Conservation (phyloP, 1,284 basidiomycete species). For the Melampsora abietis-canadensis region DNA sequence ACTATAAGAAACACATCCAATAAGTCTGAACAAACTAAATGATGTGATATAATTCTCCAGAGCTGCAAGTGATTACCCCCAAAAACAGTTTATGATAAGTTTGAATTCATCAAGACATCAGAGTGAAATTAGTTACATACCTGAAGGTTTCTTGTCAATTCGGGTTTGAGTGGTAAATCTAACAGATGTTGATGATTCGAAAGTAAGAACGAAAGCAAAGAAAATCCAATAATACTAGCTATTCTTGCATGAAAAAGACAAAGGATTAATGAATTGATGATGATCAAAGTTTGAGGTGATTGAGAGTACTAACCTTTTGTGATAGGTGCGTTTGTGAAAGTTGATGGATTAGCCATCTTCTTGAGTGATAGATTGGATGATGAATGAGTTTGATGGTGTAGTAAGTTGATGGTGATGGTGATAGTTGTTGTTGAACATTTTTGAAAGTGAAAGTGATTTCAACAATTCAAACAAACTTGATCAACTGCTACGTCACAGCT, state of each 20-base stretch:
- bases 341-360: conserved; percentile 8
- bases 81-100: conserved; percentile 4
- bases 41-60: conserved; percentile 37
- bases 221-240: conserved; percentile 12
- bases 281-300: too few species aligned
- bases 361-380: not conserved
- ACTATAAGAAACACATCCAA: conserved; percentile 25
- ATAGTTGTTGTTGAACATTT: not conserved
- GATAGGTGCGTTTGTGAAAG: conserved; percentile 21
- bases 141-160: conserved; percentile 23
- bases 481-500: too few species aligned
- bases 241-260: not conserved
- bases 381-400: too few species aligned
- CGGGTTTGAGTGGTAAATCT: conserved; percentile 13
- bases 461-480: too few species aligned
- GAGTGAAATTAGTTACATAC: not conserved
- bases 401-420: too few species aligned
- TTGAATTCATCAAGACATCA: too few species aligned
- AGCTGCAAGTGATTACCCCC: conserved; percentile 7
- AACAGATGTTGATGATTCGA: conserved; percentile 21
- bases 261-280: too few species aligned
- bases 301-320: conserved; percentile 10
- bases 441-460: too few species aligned
- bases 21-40: conserved; percentile 31
- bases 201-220: conserved; percentile 20